Evolutionary conservation across 441 rosid genomes (phyloP), one percentile per base, ranked within the genome.

Genomic region (Corymbia citriodora): DNA sequence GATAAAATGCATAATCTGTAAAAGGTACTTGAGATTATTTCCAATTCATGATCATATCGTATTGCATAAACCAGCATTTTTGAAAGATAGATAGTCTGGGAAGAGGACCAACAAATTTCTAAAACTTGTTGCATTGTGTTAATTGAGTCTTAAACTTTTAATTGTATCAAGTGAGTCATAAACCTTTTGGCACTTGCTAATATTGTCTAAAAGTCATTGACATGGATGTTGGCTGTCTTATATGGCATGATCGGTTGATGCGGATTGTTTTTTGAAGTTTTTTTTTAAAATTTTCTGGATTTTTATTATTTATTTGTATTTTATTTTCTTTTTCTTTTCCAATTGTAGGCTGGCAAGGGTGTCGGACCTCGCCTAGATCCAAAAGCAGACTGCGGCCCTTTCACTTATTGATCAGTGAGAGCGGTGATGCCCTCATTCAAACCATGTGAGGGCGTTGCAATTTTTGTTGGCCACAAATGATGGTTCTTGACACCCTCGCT

Each of bases 151-250:
- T 57, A 57, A 57, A 23, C 4, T 57, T 57, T 23, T 57, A 57
- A 57, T 21, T 57, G 25, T 57, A 23, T 21, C 63, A 57, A 10
- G 9, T 23, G 3, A 57, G 29, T 57, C 29, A 1, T 57, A 10
- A 57, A 57, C 6, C 29, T 57, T 57, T 57, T 57, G 25, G 10
- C 21, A 10, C 9, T 57, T 57, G 29, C 63, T 12, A 23, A 21
- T 57, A 19, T 57, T 21, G 25, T 57, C 63, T 27, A 57, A 10
- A 0, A 10, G 7, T 57, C 0, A 0, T 57, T 57, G 23, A 57
- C 12, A 23, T 10, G 6, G 63, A 57, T 3, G 25, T 57, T 4
- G 29, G 0, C 1, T 0, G 3, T 57, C 29, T 0, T 57, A 57
- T 21, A 57, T 23, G 25, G 63, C 13, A 57, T 3, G 3, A 1